These are phyloP conservation scores for Cystobasidium slooffiae DNA, from an alignment of 1,284 basidiomycete species.

Conservation along the genomic window DNA sequence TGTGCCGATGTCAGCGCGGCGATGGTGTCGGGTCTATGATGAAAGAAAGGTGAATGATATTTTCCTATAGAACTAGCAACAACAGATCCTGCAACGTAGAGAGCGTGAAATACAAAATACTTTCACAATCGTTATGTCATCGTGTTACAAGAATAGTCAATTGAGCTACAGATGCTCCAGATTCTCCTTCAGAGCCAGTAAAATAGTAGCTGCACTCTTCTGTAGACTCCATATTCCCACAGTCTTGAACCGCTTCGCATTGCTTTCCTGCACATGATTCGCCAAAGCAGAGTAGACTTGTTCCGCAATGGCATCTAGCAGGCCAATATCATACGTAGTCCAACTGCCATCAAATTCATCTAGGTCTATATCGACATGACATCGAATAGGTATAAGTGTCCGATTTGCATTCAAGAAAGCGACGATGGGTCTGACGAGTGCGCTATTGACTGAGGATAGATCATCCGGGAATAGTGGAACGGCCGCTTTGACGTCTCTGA, in stretches of 20 bases:
- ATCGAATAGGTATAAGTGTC: conserved; percentile 88
- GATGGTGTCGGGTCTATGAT: too few relatives aligned
- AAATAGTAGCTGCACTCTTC: conserved; percentile 69
- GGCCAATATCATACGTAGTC: conserved; percentile 66
- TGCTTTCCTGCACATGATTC: conserved; percentile 82
- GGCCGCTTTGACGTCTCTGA: conserved; percentile 93
- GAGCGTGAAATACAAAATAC: too few relatives aligned
- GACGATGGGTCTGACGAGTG: conserved; percentile 94
- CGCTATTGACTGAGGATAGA: conserved; percentile 88
- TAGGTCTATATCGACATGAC: conserved; percentile 77
- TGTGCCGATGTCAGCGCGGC: too few relatives aligned
- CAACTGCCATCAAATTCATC: conserved; percentile 83
- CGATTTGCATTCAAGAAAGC: conserved; percentile 98
- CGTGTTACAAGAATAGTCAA: neutral
- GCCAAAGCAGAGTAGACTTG: conserved; percentile 89
- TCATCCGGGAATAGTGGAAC: conserved; percentile 88
- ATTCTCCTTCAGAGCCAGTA: conserved; percentile 54
- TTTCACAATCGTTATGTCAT: neutral
- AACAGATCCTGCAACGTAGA: too few relatives aligned
- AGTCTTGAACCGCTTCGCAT: conserved; percentile 81
- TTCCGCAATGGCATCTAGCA: conserved; percentile 77
- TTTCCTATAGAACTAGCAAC: too few relatives aligned
- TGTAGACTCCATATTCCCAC: conserved; percentile 82
- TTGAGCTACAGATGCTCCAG: conserved; percentile 35
- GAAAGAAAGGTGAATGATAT: too few relatives aligned